Evolutionary conservation across 1,284 basidiomycete species (phyloP), one percentile per base, ranked within the genome.

Genomic region (Psilocybe mexicana): DNA sequence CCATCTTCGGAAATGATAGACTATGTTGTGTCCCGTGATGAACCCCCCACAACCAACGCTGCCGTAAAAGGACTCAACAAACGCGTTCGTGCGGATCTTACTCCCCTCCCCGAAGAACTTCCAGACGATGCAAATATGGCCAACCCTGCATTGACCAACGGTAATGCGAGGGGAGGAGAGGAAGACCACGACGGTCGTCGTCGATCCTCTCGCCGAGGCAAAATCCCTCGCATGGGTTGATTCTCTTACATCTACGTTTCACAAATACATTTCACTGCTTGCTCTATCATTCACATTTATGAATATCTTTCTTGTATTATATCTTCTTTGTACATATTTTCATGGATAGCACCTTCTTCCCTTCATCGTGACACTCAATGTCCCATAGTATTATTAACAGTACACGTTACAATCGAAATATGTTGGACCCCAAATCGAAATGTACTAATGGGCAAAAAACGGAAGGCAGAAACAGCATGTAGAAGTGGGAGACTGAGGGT

Each of bases 1-100:
- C 77, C 77, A 28, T 75, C 77, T 11, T 68, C 65, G 59, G 79
- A 81, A 62, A 78, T 81, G 76, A 69, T 79, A 43, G 71, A 67
- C 11, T 66, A 72, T 36, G 71, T 70, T 30, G 60, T 63, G 10
- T 61, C 65, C n/a, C 65, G 66, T 40, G 62, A 69, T 43, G 67
- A 65, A 43, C 55, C 61, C 14, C 55, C 55, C 40, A 61, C 50
- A 6, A 44, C 30, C 11, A 49, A 50, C 5, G 59, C 63, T n/a
- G 40, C 51, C 46, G 43, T 54, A 36, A 76, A 72, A 55, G 75
- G 70, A n/a, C 61, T 52, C 40, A 72, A 73, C 45, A 80, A 80
- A 63, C 76, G 78, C 38, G 61, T 76, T 3, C 71, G 71, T 55
- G 71, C 72, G 10, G 75, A 78, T 61, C 61, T 79, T 62, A 75